phyloP scores from a whole-genome alignment of 768 basidiomycete genomes.

The Mycena latifolia region DNA sequence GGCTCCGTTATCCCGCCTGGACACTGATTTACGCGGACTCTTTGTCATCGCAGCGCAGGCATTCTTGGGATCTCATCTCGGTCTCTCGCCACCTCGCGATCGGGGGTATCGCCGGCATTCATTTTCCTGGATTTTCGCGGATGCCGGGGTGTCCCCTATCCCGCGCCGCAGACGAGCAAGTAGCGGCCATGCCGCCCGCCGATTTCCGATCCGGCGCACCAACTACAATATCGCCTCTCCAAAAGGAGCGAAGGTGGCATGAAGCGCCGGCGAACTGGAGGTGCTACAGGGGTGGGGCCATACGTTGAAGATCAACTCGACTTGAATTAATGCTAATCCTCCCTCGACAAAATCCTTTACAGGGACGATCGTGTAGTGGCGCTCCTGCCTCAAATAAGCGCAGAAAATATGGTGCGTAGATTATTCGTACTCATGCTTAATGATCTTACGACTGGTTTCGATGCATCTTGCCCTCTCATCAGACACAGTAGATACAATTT shows the following conservation, averaged over 20 bases:
- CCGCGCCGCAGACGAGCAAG: slow-evolving; percentile 1
- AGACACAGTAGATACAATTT: slow-evolving; percentile 6
- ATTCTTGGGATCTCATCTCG: slow-evolving; percentile 1
- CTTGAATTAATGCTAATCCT: neutral
- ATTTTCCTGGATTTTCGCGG: slow-evolving; percentile 4
- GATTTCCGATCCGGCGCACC: slow-evolving; percentile 1
- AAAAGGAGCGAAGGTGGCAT: slow-evolving; percentile 2
- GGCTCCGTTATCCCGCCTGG: slow-evolving; percentile 5
- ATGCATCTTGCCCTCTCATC: slow-evolving; percentile 2
- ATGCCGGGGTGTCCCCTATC: neutral
- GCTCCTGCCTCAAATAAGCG: too few relatives aligned
- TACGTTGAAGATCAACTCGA: neutral
- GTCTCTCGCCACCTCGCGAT: slow-evolving; percentile 1
- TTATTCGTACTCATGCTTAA: slow-evolving; percentile 5
- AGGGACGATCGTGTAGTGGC: slow-evolving; percentile 4
- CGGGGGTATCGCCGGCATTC: slow-evolving; percentile 1
- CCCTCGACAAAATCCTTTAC: slow-evolving; percentile 7
- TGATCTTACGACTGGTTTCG: slow-evolving; percentile 4
- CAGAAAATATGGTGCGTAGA: slow-evolving; percentile 5
- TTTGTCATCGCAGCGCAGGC: slow-evolving; percentile 6
- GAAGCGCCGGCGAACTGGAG: slow-evolving; percentile 4
- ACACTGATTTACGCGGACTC: slow-evolving; percentile 5
- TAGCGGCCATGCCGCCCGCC: slow-evolving; percentile 3
- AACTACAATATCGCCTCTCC: slow-evolving; percentile 7
- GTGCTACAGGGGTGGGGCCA: neutral